Percentiles rank a stretch among this genome's conserved stretches.
Conservation (phyloP, 257 asterid species). For the Fraxinus americana region DNA sequence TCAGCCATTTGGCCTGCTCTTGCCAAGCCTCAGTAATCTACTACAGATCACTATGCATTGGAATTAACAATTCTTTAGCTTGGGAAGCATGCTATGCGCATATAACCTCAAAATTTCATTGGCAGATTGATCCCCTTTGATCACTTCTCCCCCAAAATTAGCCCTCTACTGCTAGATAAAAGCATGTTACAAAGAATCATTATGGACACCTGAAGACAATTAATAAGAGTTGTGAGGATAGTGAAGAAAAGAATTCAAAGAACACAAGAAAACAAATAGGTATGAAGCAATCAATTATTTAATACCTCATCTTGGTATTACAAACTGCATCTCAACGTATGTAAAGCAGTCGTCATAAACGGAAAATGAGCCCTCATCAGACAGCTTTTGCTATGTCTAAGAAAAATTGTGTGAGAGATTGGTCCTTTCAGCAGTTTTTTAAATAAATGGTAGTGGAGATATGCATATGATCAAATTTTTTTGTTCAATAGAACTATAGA, state of each 20-base stretch:
- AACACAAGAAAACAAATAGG: neutral
- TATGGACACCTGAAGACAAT: slow-evolving; percentile 35
- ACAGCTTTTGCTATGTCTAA: neutral
- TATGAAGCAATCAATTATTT: neutral
- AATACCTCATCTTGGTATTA: slow-evolving; percentile 4
- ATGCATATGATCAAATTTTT: neutral
- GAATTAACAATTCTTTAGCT: slow-evolving; percentile 26
- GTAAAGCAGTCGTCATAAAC: slow-evolving; percentile 4
- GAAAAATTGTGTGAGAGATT: neutral
- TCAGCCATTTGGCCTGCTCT: slow-evolving; percentile 43
- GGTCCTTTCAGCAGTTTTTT: neutral
- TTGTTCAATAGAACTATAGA: neutral
- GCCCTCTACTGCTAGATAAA: slow-evolving; percentile 32
- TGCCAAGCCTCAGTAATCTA: slow-evolving; percentile 26
- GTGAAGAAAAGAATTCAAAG: neutral
- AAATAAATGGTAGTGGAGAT: neutral
- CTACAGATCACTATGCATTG: slow-evolving; percentile 25
- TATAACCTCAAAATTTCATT: slow-evolving; percentile 45
- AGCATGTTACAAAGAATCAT: slow-evolving; percentile 39
- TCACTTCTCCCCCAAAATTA: slow-evolving; percentile 21
- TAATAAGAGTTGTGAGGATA: neutral
- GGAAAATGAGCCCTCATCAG: neutral
- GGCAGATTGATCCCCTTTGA: slow-evolving; percentile 31
- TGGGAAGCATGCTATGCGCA: slow-evolving; percentile 38
- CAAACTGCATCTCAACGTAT: neutral